Evolutionary conservation across 1,139 yeast genomes (phyloP).

Genomic region (Scheffersomyces segobiensis): DNA sequence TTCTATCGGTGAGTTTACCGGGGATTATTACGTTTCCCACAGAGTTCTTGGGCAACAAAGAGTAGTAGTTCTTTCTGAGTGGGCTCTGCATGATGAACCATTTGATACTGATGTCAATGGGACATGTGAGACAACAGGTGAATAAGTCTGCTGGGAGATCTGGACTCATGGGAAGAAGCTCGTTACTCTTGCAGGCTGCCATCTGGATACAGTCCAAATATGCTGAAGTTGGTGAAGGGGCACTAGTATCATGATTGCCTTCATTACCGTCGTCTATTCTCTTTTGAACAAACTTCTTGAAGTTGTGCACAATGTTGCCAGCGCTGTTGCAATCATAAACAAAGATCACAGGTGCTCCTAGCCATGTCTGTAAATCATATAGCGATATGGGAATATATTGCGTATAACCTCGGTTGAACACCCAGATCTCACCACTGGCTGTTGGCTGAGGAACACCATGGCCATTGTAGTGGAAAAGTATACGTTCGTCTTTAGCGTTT

Average conservation of each 20-base stretch:
- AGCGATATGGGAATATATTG: constrained; percentile 95
- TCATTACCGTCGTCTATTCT: constrained; percentile 85
- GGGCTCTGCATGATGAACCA: constrained; percentile 91
- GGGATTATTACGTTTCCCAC: constrained; percentile 74
- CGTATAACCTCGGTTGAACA: constrained; percentile 92
- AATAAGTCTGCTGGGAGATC: constrained; percentile 94
- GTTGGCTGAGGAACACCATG: constrained; percentile 99
- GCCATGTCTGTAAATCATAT: constrained; percentile 93
- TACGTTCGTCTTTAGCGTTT: constrained; percentile 88
- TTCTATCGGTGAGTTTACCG: constrained; percentile 85
- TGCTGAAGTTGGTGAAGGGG: constrained; percentile 67
- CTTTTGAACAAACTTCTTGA: constrained; percentile 86
- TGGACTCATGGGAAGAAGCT: constrained; percentile 88
- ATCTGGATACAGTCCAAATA: constrained; percentile 88
- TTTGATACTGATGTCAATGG: constrained; percentile 89
- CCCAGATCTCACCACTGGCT: constrained; percentile 98
- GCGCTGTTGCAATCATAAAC: constrained; percentile 96
- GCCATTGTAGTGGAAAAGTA: constrained; percentile 92
- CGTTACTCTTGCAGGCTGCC: constrained; percentile 90
- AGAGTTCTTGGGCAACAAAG: constrained; percentile 48
- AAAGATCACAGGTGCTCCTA: constrained; percentile 95
- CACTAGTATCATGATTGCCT: constrained; percentile 63
- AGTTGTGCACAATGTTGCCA: constrained; percentile 88
- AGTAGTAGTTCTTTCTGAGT: constrained; percentile 56
- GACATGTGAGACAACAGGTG: constrained; percentile 93